A percentile compares a stretch with the other conserved stretches of the same genome.
Conservation (phyloP, 2,329 filamentous ascomycete genomes). For the Sporothrix inflata region DNA sequence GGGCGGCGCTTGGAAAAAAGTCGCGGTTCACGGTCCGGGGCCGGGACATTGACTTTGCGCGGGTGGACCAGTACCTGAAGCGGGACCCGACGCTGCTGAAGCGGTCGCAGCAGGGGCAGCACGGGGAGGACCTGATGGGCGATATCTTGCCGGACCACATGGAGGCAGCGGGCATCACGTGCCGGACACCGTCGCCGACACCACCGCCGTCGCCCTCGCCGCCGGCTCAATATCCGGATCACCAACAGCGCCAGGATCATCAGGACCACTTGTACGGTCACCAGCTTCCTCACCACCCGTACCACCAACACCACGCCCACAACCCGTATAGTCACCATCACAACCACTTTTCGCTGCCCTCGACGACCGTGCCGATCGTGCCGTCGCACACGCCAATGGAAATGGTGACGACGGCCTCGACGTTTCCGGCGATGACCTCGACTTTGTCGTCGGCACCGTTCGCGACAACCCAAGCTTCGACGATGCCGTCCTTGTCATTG, state of each 20-base stretch:
- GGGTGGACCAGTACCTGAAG: conserved; percentile 39
- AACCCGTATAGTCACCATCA: not conserved
- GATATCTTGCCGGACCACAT: conserved; percentile 32
- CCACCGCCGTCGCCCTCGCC: conserved; percentile 26
- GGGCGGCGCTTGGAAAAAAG: conserved; percentile 36
- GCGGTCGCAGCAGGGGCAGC: conserved; percentile 23
- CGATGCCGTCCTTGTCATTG: not conserved
- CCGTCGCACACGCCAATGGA: conserved; percentile 15
- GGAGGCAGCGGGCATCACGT: conserved; percentile 34
- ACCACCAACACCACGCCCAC: not conserved
- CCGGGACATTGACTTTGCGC: conserved; percentile 38
- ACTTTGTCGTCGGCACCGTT: conserved; percentile 8
- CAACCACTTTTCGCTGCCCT: not conserved
- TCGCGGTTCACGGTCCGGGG: conserved; percentile 37
- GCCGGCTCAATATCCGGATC: not conserved
- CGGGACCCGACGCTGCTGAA: conserved; percentile 36
- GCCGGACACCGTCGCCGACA: conserved; percentile 36
- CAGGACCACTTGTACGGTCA: not conserved
- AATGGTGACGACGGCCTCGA: not conserved
- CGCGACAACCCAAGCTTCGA: not conserved
- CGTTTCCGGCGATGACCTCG: not conserved
- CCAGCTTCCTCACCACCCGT: not conserved
- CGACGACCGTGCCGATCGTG: not conserved
- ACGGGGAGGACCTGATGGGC: conserved; percentile 30
- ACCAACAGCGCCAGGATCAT: not conserved